Evolutionary conservation across 176 grass and related monocot genomes (phyloP).

Genomic region (Triticum timopheevii): DNA sequence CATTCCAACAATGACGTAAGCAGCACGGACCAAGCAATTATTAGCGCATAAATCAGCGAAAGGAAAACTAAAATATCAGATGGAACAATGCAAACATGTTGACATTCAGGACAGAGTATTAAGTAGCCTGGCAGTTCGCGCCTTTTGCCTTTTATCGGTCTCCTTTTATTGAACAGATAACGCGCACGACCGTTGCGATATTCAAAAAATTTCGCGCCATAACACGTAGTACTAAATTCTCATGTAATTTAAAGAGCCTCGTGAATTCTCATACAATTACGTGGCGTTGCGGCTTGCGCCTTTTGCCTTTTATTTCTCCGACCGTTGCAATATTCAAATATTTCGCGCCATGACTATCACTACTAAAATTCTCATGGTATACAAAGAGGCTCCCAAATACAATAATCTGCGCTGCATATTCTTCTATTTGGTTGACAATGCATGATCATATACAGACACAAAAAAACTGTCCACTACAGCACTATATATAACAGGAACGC

Average conservation of each 20-base stretch:
- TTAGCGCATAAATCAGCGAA: background rate
- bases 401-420: background rate
- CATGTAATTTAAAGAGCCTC: background rate
- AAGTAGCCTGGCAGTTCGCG: background rate
- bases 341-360: background rate
- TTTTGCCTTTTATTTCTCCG: background rate
- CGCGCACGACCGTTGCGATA: background rate
- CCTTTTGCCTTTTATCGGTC: background rate
- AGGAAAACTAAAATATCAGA: background rate
- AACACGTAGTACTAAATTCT: background rate
- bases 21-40: background rate
- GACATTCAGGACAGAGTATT: background rate
- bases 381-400: background rate
- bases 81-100: background rate
- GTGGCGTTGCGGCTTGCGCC: background rate
- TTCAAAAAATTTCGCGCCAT: background rate
- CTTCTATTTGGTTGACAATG: background rate
- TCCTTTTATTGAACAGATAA: background rate
- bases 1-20: background rate
- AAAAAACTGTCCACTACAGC: background rate
- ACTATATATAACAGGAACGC: background rate
- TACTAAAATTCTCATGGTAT: background rate
- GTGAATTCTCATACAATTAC: background rate
- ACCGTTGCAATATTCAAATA: background rate
- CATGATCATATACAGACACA: constrained; percentile 7